Percentiles rank a stretch among this genome's conserved stretches.
phyloP scores from a whole-genome alignment of 2,329 filamentous ascomycete species.

The Ophiostoma pallidulum region DNA sequence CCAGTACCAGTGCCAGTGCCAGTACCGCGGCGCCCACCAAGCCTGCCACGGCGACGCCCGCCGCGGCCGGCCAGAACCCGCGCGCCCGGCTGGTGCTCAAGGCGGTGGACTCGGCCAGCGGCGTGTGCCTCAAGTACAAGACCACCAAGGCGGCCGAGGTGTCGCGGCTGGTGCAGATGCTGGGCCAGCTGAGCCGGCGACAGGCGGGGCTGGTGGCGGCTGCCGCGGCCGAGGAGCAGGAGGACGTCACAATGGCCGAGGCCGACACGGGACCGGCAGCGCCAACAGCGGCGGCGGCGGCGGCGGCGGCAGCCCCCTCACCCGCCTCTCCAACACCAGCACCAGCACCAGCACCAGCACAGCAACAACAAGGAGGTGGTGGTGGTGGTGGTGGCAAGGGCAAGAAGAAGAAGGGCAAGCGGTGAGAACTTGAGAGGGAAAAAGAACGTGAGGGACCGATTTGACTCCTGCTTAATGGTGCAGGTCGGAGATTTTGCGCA shows the following conservation, averaged over 20 bases:
- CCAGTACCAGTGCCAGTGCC: too few species aligned
- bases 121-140: conserved; percentile 79
- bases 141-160: conserved; percentile 91
- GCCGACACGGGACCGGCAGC: conserved; percentile 25
- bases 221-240: conserved; percentile 30
- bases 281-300: conserved; percentile 1
- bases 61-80: conserved; percentile 30
- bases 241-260: conserved; percentile 22
- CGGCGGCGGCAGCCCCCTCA: conserved; percentile 21
- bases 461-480: background rate
- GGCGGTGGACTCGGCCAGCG: conserved; percentile 76
- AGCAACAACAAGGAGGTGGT: conserved; percentile 23
- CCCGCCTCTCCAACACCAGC: conserved; percentile 25
- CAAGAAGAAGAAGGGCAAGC: conserved; percentile 66
- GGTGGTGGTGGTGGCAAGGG: conserved; percentile 40
- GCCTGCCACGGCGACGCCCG: conserved; percentile 16
- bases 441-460: background rate
- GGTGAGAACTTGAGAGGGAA: conserved; percentile 29
- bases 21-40: conserved; percentile 21
- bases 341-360: conserved; percentile 14
- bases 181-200: conserved; percentile 65
- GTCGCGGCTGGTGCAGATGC: conserved; percentile 63
- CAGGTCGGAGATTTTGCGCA: background rate
- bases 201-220: conserved; percentile 47
- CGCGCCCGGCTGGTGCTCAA: conserved; percentile 72